A percentile compares a stretch with the other conserved stretches of the same genome.
Evolutionary conservation across 2,329 filamentous ascomycete species (phyloP).

Genomic region (Stemphylium vesicarium): DNA sequence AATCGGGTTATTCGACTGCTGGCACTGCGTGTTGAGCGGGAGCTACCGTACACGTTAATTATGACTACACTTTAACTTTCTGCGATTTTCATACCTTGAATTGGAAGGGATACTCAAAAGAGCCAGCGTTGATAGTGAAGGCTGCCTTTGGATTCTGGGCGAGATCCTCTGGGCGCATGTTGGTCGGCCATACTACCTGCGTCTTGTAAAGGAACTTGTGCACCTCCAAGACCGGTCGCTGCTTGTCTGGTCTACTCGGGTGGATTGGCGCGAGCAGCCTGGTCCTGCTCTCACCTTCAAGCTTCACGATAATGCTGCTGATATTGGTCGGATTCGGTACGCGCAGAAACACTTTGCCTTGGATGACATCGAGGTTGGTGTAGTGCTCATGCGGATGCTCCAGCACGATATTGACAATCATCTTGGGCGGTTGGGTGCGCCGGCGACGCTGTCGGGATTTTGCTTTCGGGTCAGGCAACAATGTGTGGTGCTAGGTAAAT

Average conservation of each 20-base stretch:
- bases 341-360: constrained; percentile 60
- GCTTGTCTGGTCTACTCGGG: constrained; percentile 51
- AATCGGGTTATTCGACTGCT: constrained; percentile 44
- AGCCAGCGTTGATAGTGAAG: constrained; percentile 69
- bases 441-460: background rate
- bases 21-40: constrained; percentile 75
- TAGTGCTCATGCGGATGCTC: constrained; percentile 72
- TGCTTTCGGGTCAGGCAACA: constrained; percentile 5
- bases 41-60: constrained; percentile 41
- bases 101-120: constrained; percentile 77
- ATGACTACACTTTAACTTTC: background rate
- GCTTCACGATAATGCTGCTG: constrained; percentile 73
- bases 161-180: constrained; percentile 49
- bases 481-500: constrained; percentile 19
- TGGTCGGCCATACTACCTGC: constrained; percentile 73
- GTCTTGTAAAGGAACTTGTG: constrained; percentile 75
- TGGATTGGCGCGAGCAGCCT: constrained; percentile 61
- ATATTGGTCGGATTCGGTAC: constrained; percentile 55
- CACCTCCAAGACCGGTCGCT: constrained; percentile 56
- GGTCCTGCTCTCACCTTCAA: constrained; percentile 79
- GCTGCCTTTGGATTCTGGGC: constrained; percentile 50
- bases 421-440: constrained; percentile 17
- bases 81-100: constrained; percentile 69
- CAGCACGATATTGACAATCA: constrained; percentile 67
- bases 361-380: constrained; percentile 79